Evolutionary conservation across 2,329 filamentous ascomycete species (phyloP).

Genomic region (Cladophialophora psammophila): DNA sequence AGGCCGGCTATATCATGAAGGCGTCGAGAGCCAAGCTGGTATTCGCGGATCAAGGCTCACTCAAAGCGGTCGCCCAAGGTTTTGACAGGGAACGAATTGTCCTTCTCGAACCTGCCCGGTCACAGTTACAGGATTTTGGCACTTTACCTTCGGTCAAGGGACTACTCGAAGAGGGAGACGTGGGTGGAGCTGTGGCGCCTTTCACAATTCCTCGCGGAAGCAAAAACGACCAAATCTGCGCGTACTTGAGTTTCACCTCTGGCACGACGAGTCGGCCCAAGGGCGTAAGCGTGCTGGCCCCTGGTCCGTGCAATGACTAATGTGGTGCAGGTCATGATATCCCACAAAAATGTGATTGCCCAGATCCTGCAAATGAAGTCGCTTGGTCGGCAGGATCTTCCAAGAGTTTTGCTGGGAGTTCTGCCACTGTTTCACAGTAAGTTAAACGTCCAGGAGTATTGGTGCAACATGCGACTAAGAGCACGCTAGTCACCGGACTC

Average conservation of each 20-base stretch:
- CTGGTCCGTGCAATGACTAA: neutral
- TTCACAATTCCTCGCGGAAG: constrained; percentile 57
- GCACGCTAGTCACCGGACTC: constrained; percentile 25
- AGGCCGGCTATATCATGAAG: constrained; percentile 6
- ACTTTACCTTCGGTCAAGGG: constrained; percentile 38
- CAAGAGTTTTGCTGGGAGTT: constrained; percentile 21
- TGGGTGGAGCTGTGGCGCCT: constrained; percentile 52
- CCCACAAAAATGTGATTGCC: constrained; percentile 32
- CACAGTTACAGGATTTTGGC: neutral
- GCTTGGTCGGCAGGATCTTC: constrained; percentile 20
- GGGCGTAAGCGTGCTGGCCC: constrained; percentile 67
- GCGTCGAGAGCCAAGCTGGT: constrained; percentile 4
- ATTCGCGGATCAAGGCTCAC: neutral
- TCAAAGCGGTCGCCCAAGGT: constrained; percentile 47
- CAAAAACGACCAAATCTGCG: constrained; percentile 55
- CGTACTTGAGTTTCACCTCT: constrained; percentile 72
- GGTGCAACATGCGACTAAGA: neutral
- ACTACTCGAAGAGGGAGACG: constrained; percentile 43
- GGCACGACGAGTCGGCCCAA: constrained; percentile 83
- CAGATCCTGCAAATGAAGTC: constrained; percentile 22
- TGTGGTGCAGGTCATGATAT: constrained; percentile 45
- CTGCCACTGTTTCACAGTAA: constrained; percentile 29
- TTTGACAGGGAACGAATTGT: constrained; percentile 36
- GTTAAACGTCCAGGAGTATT: neutral
- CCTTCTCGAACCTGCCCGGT: neutral